Conservation (phyloP, 2,329 filamentous ascomycete genomes). For the Phialophora expanda region DNA sequence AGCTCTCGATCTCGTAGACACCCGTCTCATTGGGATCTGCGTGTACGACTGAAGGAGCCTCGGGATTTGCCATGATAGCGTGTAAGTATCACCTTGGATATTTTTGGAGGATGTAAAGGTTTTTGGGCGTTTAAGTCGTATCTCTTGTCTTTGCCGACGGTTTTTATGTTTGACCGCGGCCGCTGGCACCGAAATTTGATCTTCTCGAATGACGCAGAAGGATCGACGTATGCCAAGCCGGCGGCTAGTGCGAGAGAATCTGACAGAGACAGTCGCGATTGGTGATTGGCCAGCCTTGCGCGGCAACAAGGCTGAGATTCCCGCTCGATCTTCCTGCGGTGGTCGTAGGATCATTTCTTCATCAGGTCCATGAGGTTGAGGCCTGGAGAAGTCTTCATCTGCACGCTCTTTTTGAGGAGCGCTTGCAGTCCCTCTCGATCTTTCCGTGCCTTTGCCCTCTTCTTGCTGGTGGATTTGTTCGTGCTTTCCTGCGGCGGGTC, state of each 20-base stretch:
- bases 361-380: slow-evolving; percentile 40
- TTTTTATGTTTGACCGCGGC: neutral
- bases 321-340: neutral
- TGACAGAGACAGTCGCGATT: slow-evolving; percentile 3
- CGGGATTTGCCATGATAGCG: slow-evolving; percentile 20
- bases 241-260: slow-evolving; percentile 26
- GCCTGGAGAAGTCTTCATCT: slow-evolving; percentile 17
- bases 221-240: slow-evolving; percentile 31
- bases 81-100: neutral
- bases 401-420: slow-evolving; percentile 48
- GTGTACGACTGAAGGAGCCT: slow-evolving; percentile 29
- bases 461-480: slow-evolving; percentile 55
- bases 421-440: slow-evolving; percentile 58
- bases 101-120: neutral
- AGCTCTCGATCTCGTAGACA: slow-evolving; percentile 64
- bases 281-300: slow-evolving; percentile 3
- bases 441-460: slow-evolving; percentile 61
- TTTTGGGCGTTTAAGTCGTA: neutral
- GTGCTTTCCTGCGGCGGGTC: neutral
- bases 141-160: neutral
- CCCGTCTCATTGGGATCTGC: slow-evolving; percentile 42
- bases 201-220: slow-evolving; percentile 33
- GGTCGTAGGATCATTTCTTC: slow-evolving; percentile 24
- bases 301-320: neutral
- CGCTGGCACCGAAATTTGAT: slow-evolving; percentile 7